phyloP scores from a whole-genome alignment of 2,329 filamentous ascomycete species.

The Colletotrichum caudatum region DNA sequence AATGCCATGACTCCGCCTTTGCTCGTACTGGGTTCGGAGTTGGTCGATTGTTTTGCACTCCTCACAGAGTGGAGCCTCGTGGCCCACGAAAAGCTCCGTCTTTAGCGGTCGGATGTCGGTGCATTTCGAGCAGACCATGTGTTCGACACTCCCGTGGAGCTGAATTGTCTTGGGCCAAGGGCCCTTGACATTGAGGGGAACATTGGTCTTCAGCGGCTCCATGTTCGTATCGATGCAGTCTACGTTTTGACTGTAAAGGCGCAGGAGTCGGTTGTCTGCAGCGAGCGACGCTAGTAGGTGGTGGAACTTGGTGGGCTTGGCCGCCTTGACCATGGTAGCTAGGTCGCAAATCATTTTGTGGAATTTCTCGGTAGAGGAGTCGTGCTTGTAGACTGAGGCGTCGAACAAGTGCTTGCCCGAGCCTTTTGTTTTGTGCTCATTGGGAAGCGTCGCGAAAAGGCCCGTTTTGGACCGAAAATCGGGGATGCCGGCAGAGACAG shows the following conservation, averaged over 20 bases:
- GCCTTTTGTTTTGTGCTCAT: conserved; percentile 89
- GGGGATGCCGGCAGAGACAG: conserved; percentile 94
- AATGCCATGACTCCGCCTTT: conserved; percentile 93
- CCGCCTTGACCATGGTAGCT: conserved; percentile 80
- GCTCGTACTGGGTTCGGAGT: conserved; percentile 79
- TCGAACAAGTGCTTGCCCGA: conserved; percentile 98
- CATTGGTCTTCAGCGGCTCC: conserved; percentile 80
- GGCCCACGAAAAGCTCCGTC: conserved; percentile 82
- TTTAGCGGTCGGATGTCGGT: conserved; percentile 81
- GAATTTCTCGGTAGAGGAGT: conserved; percentile 88
- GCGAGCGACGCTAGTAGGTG: conserved; percentile 92
- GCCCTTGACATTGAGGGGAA: conserved; percentile 84
- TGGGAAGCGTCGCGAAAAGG: conserved; percentile 86
- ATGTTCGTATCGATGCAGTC: conserved; percentile 93
- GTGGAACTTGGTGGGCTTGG: conserved; percentile 89
- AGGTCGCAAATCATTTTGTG: conserved; percentile 96
- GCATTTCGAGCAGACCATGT: conserved; percentile 98
- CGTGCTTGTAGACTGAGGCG: conserved; percentile 95
- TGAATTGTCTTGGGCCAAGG: conserved; percentile 96
- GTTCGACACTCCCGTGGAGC: conserved; percentile 90
- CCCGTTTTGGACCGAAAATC: conserved; percentile 95
- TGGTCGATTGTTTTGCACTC: conserved; percentile 80
- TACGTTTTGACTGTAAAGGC: conserved; percentile 96
- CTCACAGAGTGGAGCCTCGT: conserved; percentile 83
- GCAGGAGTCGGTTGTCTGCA: conserved; percentile 85